Conservation (phyloP, 2,329 filamentous ascomycete species). For the Colletotrichum neosansevieriae region DNA sequence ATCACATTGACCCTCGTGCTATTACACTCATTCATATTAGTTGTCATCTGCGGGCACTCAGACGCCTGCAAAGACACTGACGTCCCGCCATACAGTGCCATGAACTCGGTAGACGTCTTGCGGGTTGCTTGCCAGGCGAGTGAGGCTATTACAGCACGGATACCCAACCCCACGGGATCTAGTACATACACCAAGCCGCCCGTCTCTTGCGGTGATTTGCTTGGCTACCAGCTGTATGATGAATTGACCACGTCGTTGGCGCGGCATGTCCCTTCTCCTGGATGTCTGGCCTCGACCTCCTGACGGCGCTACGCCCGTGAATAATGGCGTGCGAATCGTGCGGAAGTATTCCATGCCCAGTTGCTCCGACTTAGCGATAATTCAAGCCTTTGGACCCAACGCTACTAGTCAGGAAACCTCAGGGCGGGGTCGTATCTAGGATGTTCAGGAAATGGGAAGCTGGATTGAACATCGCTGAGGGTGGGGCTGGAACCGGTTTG, state of each 20-base stretch:
- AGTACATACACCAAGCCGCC: constrained; percentile 1
- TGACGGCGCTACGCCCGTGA: neutral
- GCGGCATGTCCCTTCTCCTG: neutral
- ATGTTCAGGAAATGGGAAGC: too few relatives aligned
- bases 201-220: neutral
- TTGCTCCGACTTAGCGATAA: too few relatives aligned
- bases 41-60: constrained; percentile 30
- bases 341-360: too few relatives aligned
- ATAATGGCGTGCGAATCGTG: neutral
- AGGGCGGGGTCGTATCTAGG: too few relatives aligned
- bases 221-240: neutral
- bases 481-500: too few relatives aligned
- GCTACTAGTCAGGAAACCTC: too few relatives aligned
- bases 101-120: neutral
- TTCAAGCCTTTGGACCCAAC: too few relatives aligned
- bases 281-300: neutral
- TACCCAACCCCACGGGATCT: neutral
- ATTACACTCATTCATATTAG: neutral
- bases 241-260: constrained; percentile 2
- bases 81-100: constrained; percentile 2
- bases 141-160: constrained; percentile 17
- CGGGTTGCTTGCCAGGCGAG: neutral
- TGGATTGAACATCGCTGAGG: too few relatives aligned
- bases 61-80: constrained; percentile 20
- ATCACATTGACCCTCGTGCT: neutral